phyloP scores from a whole-genome alignment of 1,139 yeast species.

The Pichia sp. region DNA sequence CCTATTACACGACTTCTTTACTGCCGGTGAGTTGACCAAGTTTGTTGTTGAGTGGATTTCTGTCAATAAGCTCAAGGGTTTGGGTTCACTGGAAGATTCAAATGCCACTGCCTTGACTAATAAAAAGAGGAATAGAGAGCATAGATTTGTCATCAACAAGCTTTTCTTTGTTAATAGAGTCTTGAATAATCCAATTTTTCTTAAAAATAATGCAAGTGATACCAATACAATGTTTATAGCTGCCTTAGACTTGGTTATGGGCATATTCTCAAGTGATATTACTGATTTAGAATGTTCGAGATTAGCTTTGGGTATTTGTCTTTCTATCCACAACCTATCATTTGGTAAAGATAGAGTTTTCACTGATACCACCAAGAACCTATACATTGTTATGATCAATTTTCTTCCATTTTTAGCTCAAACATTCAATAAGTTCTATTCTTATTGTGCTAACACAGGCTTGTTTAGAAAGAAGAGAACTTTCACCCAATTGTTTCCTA shows the following conservation, averaged over 20 bases:
- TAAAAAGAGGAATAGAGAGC: slow-evolving; percentile 38
- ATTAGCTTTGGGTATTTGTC: slow-evolving; percentile 52
- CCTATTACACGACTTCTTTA: slow-evolving; percentile 35
- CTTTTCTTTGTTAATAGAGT: slow-evolving; percentile 54
- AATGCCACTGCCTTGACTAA: slow-evolving; percentile 23
- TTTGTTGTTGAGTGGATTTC: slow-evolving; percentile 39
- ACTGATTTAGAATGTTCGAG: slow-evolving; percentile 52
- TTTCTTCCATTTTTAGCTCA: slow-evolving; percentile 19
- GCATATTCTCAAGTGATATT: slow-evolving; percentile 44
- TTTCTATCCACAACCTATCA: slow-evolving; percentile 31
- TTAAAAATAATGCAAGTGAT: slow-evolving; percentile 23
- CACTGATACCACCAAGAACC: slow-evolving; percentile 14
- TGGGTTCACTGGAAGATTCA: slow-evolving; percentile 27
- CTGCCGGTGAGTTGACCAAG: slow-evolving; percentile 33
- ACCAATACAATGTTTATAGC: slow-evolving; percentile 42
- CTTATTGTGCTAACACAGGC: slow-evolving; percentile 44
- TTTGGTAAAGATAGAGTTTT: slow-evolving; percentile 19
- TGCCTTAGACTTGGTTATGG: slow-evolving; percentile 58
- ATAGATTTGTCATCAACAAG: slow-evolving; percentile 49
- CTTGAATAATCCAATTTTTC: slow-evolving; percentile 41
- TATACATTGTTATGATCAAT: slow-evolving; percentile 16
- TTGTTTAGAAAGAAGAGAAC: slow-evolving; percentile 48
- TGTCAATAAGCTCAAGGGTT: slow-evolving; percentile 48
- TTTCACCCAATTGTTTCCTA: slow-evolving; percentile 64
- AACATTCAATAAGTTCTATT: slow-evolving; percentile 43